Base-by-base conservation (phyloP, 345 rosid species). In the Populus davidiana region DNA sequence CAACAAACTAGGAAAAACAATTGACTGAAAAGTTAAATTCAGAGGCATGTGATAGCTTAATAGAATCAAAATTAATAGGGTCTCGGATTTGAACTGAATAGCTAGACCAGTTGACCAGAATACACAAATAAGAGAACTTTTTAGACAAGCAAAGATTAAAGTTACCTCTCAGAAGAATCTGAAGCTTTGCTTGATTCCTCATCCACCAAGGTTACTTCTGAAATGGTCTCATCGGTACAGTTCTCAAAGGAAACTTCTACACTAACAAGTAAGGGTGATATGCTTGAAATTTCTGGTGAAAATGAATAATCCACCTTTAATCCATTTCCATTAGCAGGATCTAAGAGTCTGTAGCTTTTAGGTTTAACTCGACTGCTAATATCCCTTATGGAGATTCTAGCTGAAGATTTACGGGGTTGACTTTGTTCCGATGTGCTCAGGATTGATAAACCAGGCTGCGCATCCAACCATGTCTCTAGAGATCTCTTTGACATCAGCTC, bases 381-480 rank as follows among this genome's bases (percentile, higher is more conserved):
- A 86, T 93, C 88, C 82, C 91, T 90, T 52, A 95, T 85, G 74
- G 90, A 90, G 79, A 95, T 89, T 82, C 92, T 91, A 50, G 93
- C 98, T 16, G 90, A 88, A 80, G 97, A 89, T 63, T 78, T 77
- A 76, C 33, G 74, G 61, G 82, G 82, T 76, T 76, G 87, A 83
- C 77, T 82, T 72, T 74, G 84, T 70, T 86, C 84, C 35, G 87
- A 86, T 65, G 78, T 73, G 72, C 83, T 83, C 33, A 75, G 83
- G 63, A 80, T 87, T 82, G 88, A 83, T 70, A 89, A 83, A 84
- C 81, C 85, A 84, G 97, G 89, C 73, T 90, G 92, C 76, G 92
- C 92, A 71, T 85, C 96, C 86, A 95, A 85, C 98, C 99, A 95
- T 80, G 94, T 84, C 78, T 95, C 99, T 54, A 93, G 86, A 67